Evolutionary conservation across 345 rosid species (phyloP).

Genomic region (Brassica rapa): DNA sequence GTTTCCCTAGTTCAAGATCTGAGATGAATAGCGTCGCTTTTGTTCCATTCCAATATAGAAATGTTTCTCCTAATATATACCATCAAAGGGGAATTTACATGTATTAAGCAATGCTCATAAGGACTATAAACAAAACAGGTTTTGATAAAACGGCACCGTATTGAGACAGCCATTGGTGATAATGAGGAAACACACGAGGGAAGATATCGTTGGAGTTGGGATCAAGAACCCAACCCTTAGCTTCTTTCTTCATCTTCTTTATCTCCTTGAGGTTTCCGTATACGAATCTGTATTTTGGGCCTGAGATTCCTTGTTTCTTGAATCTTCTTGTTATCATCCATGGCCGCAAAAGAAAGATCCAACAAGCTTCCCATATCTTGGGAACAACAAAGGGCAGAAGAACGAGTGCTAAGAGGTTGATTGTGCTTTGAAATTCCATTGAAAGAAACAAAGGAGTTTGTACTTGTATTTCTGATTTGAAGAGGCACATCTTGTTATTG

Average conservation of each 20-base stretch:
- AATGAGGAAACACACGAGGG: constrained; percentile 10
- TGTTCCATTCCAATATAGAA: constrained; percentile 10
- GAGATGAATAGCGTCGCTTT: background rate
- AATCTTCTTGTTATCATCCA: constrained; percentile 4
- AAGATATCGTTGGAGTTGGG: constrained; percentile 3
- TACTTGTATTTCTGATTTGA: background rate
- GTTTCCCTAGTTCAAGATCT: constrained; percentile 16
- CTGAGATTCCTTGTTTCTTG: constrained; percentile 18
- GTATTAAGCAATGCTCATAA: background rate
- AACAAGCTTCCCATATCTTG: background rate
- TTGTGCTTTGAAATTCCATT: background rate
- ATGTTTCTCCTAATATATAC: background rate
- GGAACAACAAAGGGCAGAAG: constrained; percentile 11
- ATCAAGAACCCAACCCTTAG: background rate
- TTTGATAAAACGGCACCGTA: background rate
- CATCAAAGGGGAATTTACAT: background rate
- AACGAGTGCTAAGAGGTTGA: constrained; percentile 9
- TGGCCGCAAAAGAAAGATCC: constrained; percentile 7
- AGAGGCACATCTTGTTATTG: background rate
- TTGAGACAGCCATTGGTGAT: background rate
- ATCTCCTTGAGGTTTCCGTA: constrained; percentile 9
- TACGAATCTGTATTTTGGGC: constrained; percentile 8
- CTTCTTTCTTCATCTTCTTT: constrained; percentile 11
- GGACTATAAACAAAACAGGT: background rate
- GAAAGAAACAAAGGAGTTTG: background rate